Percentiles rank a stretch among this genome's conserved stretches.
phyloP scores from a whole-genome alignment of 768 basidiomycete species.

The Pilatotrama ljubarskyi region DNA sequence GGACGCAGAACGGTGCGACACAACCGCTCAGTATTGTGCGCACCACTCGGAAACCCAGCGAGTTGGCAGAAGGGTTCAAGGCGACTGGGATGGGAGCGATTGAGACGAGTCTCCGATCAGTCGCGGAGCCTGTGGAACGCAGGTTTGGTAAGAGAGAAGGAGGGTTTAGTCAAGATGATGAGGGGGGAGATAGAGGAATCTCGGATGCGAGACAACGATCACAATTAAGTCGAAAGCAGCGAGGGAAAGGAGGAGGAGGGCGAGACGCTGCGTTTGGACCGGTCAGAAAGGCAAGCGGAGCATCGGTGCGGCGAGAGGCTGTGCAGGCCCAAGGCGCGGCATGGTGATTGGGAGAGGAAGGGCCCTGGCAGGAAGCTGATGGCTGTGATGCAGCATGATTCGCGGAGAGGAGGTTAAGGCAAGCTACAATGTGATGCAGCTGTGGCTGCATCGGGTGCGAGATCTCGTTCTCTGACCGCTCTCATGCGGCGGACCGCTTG shows the following conservation, averaged over 20 bases:
- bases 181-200: conserved; percentile 7
- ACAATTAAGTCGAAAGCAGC: conserved; percentile 21
- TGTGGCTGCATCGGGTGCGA: background rate
- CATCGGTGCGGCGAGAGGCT: conserved; percentile 11
- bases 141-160: conserved; percentile 16
- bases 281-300: conserved; percentile 13
- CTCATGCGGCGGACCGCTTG: conserved; percentile 11
- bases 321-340: conserved; percentile 13
- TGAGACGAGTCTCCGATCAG: conserved; percentile 17
- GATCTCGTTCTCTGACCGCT: conserved; percentile 12
- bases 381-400: conserved; percentile 15
- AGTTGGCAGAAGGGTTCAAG: background rate
- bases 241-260: background rate
- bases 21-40: background rate
- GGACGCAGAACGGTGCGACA: background rate
- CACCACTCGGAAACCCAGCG: background rate
- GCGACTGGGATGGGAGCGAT: background rate
- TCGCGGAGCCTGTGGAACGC: conserved; percentile 11
- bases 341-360: conserved; percentile 6
- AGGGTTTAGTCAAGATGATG: conserved; percentile 12
- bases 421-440: conserved; percentile 6
- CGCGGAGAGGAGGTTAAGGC: conserved; percentile 12
- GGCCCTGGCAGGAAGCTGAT: conserved; percentile 20
- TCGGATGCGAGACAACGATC: conserved; percentile 17
- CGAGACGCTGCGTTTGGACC: background rate